Percentiles rank a stretch among this genome's conserved stretches.
Evolutionary conservation across 192 early-diverging fungal genomes (phyloP).

Genomic region (Backusella westeae): DNA sequence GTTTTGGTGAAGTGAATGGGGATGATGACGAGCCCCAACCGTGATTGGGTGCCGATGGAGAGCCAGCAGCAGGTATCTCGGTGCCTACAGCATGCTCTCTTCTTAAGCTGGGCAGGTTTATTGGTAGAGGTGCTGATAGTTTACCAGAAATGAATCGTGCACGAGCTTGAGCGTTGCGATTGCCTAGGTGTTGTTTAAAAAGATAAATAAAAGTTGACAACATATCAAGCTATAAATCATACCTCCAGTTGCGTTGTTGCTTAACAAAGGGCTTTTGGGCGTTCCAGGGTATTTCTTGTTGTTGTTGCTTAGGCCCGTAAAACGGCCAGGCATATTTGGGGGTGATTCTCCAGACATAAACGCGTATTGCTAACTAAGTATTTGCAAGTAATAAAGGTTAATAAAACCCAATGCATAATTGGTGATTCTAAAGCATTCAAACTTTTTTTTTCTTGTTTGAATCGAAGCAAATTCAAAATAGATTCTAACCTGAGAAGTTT

Average conservation of each 20-base stretch:
- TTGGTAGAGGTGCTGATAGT: conserved; percentile 36
- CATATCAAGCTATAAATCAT: background rate
- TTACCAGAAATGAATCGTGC: conserved; percentile 26
- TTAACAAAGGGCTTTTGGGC: conserved; percentile 1
- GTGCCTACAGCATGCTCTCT: conserved; percentile 32
- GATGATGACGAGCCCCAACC: conserved; percentile 33
- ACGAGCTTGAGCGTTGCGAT: conserved; percentile 15
- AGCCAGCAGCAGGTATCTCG: conserved; percentile 16
- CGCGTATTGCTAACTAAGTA: background rate
- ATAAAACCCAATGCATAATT: background rate
- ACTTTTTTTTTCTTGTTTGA: background rate
- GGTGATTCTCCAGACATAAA: conserved; percentile 20
- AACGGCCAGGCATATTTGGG: background rate
- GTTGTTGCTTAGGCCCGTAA: background rate
- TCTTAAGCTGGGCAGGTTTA: conserved; percentile 41
- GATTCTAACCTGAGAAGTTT: background rate
- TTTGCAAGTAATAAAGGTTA: background rate
- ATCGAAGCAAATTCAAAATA: background rate
- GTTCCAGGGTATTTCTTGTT: conserved; percentile 16
- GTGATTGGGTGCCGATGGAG: conserved; percentile 11
- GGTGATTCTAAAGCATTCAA: background rate
- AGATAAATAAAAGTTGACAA: background rate
- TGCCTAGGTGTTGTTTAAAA: background rate
- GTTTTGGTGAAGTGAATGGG: background rate
- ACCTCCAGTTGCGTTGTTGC: background rate